Conservation (phyloP, 2,329 filamentous ascomycete species). For the Cladosporium cucumerinum region DNA sequence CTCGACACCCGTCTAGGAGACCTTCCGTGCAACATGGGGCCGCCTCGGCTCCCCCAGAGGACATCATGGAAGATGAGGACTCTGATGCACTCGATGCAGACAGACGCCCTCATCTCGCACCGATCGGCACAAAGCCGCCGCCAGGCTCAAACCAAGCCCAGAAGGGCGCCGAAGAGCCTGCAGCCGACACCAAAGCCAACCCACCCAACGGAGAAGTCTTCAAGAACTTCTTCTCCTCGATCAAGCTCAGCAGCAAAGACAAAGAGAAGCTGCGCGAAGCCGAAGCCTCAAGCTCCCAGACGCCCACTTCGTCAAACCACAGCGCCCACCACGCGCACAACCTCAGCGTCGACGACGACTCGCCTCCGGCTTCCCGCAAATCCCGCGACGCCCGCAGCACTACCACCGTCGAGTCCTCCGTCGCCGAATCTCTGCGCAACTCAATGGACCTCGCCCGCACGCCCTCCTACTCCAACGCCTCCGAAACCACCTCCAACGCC, state of each 20-base stretch:
- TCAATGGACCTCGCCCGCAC: constrained; percentile 31
- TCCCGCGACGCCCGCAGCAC: constrained; percentile 45
- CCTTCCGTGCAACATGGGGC: constrained; percentile 77
- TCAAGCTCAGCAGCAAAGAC: constrained; percentile 37
- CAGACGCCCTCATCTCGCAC: constrained; percentile 55
- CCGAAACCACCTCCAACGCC: constrained; percentile 38
- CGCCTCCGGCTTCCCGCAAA: constrained; percentile 38
- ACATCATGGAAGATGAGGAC: constrained; percentile 51
- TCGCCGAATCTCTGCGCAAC: constrained; percentile 28
- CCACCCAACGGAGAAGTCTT: constrained; percentile 87
- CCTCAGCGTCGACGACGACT: constrained; percentile 29
- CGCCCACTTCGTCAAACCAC: constrained; percentile 19
- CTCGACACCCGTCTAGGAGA: constrained; percentile 72
- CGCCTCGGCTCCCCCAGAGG: constrained; percentile 60
- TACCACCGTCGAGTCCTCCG: constrained; percentile 33
- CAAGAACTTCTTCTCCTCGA: constrained; percentile 61
- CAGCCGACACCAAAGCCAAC: constrained; percentile 53
- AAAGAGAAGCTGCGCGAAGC: constrained; percentile 34
- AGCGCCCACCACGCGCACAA: constrained; percentile 11
- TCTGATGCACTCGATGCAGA: constrained; percentile 41
- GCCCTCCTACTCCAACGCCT: constrained; percentile 37
- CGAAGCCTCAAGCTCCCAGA: constrained; percentile 16
- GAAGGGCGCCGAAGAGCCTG: constrained; percentile 40
- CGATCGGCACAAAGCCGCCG: constrained; percentile 69
- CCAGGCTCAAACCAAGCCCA: constrained; percentile 22